Base-by-base conservation (phyloP, 2,329 filamentous ascomycete genomes). In the Escovopsis sp. region DNA sequence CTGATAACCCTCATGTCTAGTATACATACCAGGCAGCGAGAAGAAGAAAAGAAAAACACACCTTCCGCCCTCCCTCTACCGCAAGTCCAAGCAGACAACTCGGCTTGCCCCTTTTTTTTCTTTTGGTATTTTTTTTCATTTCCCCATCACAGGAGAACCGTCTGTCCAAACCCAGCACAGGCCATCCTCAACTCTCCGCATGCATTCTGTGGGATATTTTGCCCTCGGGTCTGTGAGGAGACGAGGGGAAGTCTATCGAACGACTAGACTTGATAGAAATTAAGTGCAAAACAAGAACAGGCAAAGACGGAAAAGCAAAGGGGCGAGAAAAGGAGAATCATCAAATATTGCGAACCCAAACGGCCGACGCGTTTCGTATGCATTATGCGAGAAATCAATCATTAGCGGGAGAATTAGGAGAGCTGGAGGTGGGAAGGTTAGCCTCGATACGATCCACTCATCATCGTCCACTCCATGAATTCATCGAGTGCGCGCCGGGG, bases 371-470 rank as follows among this genome's bases (percentile, higher is more conserved):
- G 59, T 46, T 55, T 54, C 49, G 44, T 53, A 54, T 58, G 55
- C 55, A 59, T 57, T 55, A 57, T 54, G 50, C 51, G 51, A 52
- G 48, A 51, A 53, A 55, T 61, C 55, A 63, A 51, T 65, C 62
- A 51, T 65, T 64, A 53, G 57, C 55, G 40, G 62, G 62, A 49
- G 59, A 63, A 54, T 61, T 64, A 45, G 64, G 63, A 44, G 72
- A 75, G 51, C 67, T 56, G 32, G 4, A 41, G 5, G 28, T 23
- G n/a, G 43, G 48, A 32, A 32, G 3, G 11, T 32, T 32, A 32
- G 28, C 28, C 8, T 32, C 28, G 11, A 32, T 32, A 32, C 7
- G 4, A 32, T 32, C 28, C 23, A 23, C 4, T 6, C 6, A 11
- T 4, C 23, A 3, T 32, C 28, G 30, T 12, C 12, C 7, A 9